Evolutionary conservation across 83 land plant genomes (phyloP).

Genomic region (Picea abies): DNA sequence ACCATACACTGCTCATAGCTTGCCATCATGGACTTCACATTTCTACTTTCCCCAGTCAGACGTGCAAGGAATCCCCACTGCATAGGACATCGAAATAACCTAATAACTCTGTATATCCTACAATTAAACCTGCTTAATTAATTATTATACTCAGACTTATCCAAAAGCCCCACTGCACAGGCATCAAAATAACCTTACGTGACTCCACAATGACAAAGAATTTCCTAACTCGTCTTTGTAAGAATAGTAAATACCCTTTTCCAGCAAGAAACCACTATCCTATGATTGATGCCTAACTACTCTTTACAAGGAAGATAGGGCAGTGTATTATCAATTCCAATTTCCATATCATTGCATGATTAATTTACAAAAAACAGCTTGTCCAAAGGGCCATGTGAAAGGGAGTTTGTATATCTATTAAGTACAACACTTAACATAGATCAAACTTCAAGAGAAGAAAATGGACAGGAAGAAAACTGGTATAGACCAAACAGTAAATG

Average conservation of each 20-base stretch:
- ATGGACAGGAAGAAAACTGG: neutral
- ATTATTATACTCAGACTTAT: too few species aligned
- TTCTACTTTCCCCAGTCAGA: too few species aligned
- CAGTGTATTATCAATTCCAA: neutral
- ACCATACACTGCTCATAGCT: neutral
- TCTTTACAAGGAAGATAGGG: neutral
- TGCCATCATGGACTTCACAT: too few species aligned
- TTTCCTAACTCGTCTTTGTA: neutral
- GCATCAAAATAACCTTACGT: neutral
- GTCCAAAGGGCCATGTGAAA: neutral
- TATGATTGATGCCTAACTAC: neutral
- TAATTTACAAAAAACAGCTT: neutral
- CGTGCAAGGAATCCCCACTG: too few species aligned
- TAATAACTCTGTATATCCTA: too few species aligned
- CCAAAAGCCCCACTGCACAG: neutral
- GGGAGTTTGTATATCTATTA: neutral
- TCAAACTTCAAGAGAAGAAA: too few species aligned
- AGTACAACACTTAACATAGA: neutral
- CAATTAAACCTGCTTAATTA: too few species aligned
- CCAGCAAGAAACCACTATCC: neutral
- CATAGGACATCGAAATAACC: too few species aligned
- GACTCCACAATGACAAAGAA: neutral
- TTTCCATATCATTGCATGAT: neutral
- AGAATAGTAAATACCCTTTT: neutral
- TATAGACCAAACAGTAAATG: neutral